Evolutionary conservation across 140 eudicot species (phyloP).

Genomic region (Flaveria floridana): DNA sequence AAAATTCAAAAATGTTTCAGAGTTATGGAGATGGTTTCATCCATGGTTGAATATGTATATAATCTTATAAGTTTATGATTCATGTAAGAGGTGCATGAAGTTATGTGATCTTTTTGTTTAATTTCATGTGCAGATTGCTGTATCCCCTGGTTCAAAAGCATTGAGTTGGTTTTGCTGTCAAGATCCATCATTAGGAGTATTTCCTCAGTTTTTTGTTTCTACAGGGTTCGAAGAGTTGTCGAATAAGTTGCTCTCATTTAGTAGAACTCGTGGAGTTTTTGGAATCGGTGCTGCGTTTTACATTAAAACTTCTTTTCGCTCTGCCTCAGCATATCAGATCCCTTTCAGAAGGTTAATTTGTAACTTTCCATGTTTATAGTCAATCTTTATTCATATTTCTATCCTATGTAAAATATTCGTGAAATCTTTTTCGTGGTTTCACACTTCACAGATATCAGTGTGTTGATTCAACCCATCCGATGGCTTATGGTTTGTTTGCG

Average conservation of each 20-base stretch:
- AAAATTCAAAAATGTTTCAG: neutral
- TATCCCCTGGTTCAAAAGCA: constrained; percentile 86
- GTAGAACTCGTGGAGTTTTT: constrained; percentile 57
- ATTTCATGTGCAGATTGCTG: constrained; percentile 60
- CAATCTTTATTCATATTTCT: neutral
- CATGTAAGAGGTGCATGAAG: neutral
- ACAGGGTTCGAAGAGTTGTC: constrained; percentile 52
- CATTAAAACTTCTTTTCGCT: constrained; percentile 38
- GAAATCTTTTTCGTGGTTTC: constrained; percentile 1
- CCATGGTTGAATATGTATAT: neutral
- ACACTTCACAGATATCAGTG: constrained; percentile 47
- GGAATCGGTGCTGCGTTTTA: constrained; percentile 77
- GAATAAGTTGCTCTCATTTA: constrained; percentile 39
- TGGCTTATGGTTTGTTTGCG: constrained; percentile 67
- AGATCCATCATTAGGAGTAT: constrained; percentile 57
- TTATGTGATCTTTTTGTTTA: neutral
- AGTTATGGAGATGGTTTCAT: neutral
- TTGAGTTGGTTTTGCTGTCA: constrained; percentile 79
- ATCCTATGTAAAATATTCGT: neutral
- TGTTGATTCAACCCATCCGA: constrained; percentile 44
- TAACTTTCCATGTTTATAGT: constrained; percentile 3
- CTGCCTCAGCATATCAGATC: constrained; percentile 31
- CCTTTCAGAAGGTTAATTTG: constrained; percentile 47
- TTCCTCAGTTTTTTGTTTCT: constrained; percentile 83
- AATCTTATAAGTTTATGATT: neutral